Percentiles rank a stretch among this genome's conserved stretches.
Evolutionary conservation across 1,139 yeast species (phyloP).

Genomic region (Barnettozyma hawaiiensis): DNA sequence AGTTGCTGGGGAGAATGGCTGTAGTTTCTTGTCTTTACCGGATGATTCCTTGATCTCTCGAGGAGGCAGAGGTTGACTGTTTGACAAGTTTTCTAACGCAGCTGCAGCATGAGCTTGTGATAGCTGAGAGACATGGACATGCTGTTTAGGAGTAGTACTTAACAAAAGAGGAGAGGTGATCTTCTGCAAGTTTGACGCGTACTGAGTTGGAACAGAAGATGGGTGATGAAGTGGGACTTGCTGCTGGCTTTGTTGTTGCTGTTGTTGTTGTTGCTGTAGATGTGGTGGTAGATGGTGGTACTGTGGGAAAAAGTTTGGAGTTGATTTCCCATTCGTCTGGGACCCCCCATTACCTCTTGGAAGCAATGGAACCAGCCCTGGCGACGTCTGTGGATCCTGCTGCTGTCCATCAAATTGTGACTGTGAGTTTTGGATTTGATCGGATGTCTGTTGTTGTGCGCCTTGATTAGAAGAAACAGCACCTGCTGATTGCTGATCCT

Average conservation of each 20-base stretch:
- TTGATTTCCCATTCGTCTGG: slow-evolving; percentile 10
- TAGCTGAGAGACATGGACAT: slow-evolving; percentile 22
- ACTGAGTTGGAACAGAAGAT: slow-evolving; percentile 63
- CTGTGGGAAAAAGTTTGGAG: slow-evolving; percentile 19
- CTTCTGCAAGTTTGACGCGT: slow-evolving; percentile 57
- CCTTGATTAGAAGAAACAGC: neutral
- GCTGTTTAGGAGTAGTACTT: slow-evolving; percentile 34
- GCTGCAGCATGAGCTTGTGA: slow-evolving; percentile 40
- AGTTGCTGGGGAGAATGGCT: slow-evolving; percentile 24
- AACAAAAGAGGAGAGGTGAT: slow-evolving; percentile 61
- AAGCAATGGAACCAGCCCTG: slow-evolving; percentile 22
- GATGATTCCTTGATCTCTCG: slow-evolving; percentile 7
- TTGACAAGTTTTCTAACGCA: slow-evolving; percentile 45
- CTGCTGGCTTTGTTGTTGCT: slow-evolving; percentile 28
- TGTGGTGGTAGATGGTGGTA: slow-evolving; percentile 29
- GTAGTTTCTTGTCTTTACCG: neutral
- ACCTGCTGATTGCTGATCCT: slow-evolving; percentile 4
- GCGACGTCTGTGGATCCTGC: slow-evolving; percentile 15
- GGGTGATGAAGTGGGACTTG: slow-evolving; percentile 58
- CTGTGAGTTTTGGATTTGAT: neutral
- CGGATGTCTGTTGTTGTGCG: neutral
- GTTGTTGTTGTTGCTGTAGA: slow-evolving; percentile 28
- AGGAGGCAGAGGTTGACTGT: slow-evolving; percentile 9
- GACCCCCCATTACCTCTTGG: slow-evolving; percentile 14
- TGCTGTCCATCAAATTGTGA: neutral